phyloP scores from a whole-genome alignment of 2,329 filamentous ascomycete species.

The Penicillium digitatum region DNA sequence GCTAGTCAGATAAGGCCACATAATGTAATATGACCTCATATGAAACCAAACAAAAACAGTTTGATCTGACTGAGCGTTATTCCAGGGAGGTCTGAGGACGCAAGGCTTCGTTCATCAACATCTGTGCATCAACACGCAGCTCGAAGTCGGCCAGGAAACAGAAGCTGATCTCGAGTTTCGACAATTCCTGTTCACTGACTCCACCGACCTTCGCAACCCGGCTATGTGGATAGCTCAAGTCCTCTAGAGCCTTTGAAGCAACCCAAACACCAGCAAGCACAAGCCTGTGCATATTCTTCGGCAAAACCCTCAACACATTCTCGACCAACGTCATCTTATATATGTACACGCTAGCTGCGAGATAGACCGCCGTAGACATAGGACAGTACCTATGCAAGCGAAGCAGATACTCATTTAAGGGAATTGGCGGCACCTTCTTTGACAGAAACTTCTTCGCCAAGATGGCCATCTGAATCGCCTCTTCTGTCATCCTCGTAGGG shows the following conservation, averaged over 20 bases:
- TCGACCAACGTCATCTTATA: slow-evolving; percentile 75
- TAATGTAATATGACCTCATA: not conserved
- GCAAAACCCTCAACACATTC: slow-evolving; percentile 72
- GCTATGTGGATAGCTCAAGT: slow-evolving; percentile 78
- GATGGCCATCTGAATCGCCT: slow-evolving; percentile 74
- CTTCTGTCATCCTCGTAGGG: slow-evolving; percentile 58
- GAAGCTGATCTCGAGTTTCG: slow-evolving; percentile 81
- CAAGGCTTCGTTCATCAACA: slow-evolving; percentile 49
- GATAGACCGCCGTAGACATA: slow-evolving; percentile 88
- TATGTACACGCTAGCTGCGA: slow-evolving; percentile 84
- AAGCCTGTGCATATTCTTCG: slow-evolving; percentile 79
- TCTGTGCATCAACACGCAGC: slow-evolving; percentile 59
- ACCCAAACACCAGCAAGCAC: slow-evolving; percentile 79
- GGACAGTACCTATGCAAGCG: slow-evolving; percentile 89
- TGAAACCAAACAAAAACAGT: not conserved
- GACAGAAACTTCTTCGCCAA: slow-evolving; percentile 93
- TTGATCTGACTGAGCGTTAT: not conserved
- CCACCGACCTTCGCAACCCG: slow-evolving; percentile 85
- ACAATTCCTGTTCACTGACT: slow-evolving; percentile 75
- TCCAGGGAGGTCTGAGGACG: not conserved
- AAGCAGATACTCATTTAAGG: slow-evolving; percentile 76
- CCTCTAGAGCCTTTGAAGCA: slow-evolving; percentile 92
- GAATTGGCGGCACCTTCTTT: slow-evolving; percentile 78
- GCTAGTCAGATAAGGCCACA: not conserved
- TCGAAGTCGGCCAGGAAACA: slow-evolving; percentile 85